phyloP scores from a whole-genome alignment of 1,284 basidiomycete species.

The Cutaneotrichosporon cavernicola region DNA sequence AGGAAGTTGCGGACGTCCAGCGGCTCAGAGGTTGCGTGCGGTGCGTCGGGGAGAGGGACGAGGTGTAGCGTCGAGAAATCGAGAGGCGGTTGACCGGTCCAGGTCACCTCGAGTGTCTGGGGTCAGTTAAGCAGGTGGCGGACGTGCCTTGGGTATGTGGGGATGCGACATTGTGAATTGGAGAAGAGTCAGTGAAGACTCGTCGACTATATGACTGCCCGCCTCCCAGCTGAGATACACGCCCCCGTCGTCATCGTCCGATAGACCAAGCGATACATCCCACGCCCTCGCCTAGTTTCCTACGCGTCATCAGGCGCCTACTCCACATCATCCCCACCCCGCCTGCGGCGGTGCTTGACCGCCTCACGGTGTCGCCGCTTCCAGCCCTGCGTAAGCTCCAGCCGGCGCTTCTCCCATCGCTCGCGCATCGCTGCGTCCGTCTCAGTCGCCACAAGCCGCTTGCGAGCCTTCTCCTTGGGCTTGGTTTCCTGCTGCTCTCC shows the following conservation, averaged over 20 bases:
- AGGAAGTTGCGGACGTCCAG: constrained; percentile 5
- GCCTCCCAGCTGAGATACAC: background rate
- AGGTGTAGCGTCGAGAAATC: background rate
- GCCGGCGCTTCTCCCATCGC: constrained; percentile 69
- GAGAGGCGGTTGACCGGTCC: background rate
- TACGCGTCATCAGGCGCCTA: constrained; percentile 2
- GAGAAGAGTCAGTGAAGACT: background rate
- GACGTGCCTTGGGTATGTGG: background rate
- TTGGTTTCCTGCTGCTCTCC: constrained; percentile 3
- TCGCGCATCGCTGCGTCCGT: constrained; percentile 59
- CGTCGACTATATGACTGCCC: background rate
- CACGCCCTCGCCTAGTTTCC: background rate
- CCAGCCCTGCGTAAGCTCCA: constrained; percentile 73
- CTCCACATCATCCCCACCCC: constrained; percentile 55
- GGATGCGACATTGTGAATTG: background rate
- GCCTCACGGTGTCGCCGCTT: constrained; percentile 76
- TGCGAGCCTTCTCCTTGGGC: constrained; percentile 1
- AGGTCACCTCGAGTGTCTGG: background rate
- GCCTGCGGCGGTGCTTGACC: constrained; percentile 64
- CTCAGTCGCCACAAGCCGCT: constrained; percentile 34
- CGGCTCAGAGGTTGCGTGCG: too few relatives aligned
- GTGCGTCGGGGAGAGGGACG: background rate
- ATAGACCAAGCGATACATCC: background rate
- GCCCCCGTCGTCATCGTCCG: background rate
- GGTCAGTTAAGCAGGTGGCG: background rate